Base-by-base conservation (phyloP, 768 basidiomycete species). In the Tremella mesenterica region DNA sequence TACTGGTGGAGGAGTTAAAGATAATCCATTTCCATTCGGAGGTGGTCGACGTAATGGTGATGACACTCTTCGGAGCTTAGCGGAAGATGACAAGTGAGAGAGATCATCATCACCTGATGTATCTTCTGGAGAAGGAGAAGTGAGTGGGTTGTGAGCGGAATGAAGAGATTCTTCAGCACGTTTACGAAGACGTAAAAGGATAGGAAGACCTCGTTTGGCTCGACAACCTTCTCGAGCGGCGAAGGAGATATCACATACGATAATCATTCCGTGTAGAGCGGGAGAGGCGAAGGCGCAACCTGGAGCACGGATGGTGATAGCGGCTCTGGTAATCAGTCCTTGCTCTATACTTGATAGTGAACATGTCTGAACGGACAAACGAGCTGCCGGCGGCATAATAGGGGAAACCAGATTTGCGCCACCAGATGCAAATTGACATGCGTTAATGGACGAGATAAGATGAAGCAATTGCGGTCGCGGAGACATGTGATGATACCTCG, bases 241-340 rank as follows among this genome's bases (percentile, higher is more conserved):
- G 27, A 55, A 53, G 0, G 69, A 63, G 6, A 73, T 67, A 41
- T 73, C 71, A 44, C 65, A 67, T n/a, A 69, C 69, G 30, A 67
- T 64, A 13, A 62, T 57, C 43, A 73, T 58, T 26, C 69, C 59
- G 43, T 69, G 63, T 27, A 61, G 68, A 2, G 71, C 64, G 0
- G 69, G 71, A 20, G 56, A 54, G 16, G 70, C 68, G 36, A 72
- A 72, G 1, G 70, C 65, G 10, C 59, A 70, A 1, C 39, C 50
- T 0, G 70, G 70, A 2, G 68, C 68, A 8, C 55, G 60, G 20
- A 72, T 72, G 50, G 61, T 62, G 21, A 70, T 67, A 9, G 70
- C 68, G 5, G 68, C 51, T 8, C 65, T 67, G 52, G 26, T 2
- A n/a, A n/a, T n/a, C n/a, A n/a, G n/a, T n/a, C n/a, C n/a, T n/a